A percentile compares a stretch with the other conserved stretches of the same genome.
Conservation (phyloP, 2,329 filamentous ascomycete species). For the Celoporthe dispersa region DNA sequence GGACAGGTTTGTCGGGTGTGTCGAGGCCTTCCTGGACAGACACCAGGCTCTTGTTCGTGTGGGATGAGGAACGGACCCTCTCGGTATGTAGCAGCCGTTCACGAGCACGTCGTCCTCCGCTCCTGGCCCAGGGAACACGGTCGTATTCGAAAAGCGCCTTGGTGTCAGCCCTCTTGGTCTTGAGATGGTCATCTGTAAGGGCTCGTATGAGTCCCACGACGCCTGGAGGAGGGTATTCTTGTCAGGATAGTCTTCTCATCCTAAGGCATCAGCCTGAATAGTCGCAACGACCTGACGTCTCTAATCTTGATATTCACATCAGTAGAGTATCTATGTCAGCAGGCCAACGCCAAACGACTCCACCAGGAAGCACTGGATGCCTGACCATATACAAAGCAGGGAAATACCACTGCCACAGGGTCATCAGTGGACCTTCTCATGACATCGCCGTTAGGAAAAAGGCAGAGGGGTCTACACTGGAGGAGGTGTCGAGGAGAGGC, state of each 20-base stretch:
- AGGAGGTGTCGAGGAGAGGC: background rate
- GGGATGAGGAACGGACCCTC: slow-evolving; percentile 11
- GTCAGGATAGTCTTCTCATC: background rate
- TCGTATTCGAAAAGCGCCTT: slow-evolving; percentile 17
- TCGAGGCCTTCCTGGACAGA: slow-evolving; percentile 20
- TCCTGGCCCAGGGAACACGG: slow-evolving; percentile 23
- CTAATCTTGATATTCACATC: slow-evolving; percentile 6
- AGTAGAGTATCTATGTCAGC: background rate
- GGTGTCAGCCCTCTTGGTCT: slow-evolving; percentile 16
- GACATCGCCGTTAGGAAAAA: slow-evolving; percentile 18
- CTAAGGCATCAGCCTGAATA: background rate
- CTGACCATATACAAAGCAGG: slow-evolving; percentile 21
- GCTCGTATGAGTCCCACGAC: slow-evolving; percentile 22
- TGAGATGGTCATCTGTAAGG: slow-evolving; percentile 25
- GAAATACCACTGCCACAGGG: slow-evolving; percentile 12
- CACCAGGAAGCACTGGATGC: background rate
- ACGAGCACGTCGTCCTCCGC: slow-evolving; percentile 20
- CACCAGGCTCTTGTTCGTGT: slow-evolving; percentile 10
- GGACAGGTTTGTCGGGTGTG: slow-evolving; percentile 30
- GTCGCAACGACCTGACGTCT: slow-evolving; percentile 13
- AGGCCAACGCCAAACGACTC: no score
- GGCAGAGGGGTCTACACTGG: slow-evolving; percentile 9
- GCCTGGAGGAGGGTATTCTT: background rate
- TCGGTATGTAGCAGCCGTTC: slow-evolving; percentile 25
- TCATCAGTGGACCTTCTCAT: slow-evolving; percentile 8